Evolutionary conservation across 2,329 filamentous ascomycete species (phyloP).

Genomic region (Cladosporium cucumerinum): DNA sequence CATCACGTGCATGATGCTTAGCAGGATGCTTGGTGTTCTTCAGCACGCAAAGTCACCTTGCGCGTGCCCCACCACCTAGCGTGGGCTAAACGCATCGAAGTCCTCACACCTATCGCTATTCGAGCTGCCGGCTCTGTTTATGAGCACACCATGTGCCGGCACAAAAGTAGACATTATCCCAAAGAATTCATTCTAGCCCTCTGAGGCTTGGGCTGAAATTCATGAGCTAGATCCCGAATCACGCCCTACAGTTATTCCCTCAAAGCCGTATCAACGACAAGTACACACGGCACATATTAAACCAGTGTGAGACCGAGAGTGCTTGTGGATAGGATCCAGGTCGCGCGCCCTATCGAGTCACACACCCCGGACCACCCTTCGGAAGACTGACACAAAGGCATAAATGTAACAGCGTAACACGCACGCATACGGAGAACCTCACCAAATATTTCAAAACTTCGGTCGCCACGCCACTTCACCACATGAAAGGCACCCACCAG

Average conservation of each 20-base stretch:
- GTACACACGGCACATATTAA: not conserved
- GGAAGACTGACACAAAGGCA: too few species aligned
- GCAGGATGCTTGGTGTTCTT: not conserved
- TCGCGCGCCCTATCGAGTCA: not conserved
- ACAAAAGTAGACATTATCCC: not conserved
- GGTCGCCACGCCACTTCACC: too few species aligned
- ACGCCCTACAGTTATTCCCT: not conserved
- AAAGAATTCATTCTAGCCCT: not conserved
- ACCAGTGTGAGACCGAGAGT: not conserved
- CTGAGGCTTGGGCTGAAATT: not conserved
- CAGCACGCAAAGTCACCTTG: not conserved
- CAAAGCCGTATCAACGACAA: not conserved
- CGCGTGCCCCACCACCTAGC: not conserved
- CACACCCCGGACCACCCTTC: not conserved
- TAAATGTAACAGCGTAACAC: not conserved
- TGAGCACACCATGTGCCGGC: not conserved
- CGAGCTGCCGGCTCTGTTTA: not conserved
- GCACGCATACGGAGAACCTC: not conserved
- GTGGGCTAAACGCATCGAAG: not conserved
- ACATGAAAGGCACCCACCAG: not conserved
- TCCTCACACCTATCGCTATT: not conserved
- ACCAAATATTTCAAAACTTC: not conserved
- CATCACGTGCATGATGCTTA: not conserved
- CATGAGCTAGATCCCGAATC: not conserved
- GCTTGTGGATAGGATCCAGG: not conserved